Base-by-base conservation (phyloP, 345 rosid genomes). In the Erysimum cheiranthoides region DNA sequence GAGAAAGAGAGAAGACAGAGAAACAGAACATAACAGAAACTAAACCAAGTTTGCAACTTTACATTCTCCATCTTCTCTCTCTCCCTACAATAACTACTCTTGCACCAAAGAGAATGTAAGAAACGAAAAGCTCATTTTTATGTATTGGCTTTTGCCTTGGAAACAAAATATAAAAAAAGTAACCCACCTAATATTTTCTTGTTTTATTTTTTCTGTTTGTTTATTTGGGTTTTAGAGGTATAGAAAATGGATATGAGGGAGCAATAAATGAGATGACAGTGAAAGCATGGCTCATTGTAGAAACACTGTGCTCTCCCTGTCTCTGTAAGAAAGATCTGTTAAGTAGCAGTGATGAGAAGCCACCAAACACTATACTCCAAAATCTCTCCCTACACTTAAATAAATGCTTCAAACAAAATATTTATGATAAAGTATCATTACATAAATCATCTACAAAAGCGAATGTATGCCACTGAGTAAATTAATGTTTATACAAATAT, bases 231-330 rank as follows among this genome's bases (percentile, higher is more conserved):
- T 42, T 18, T 4, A 25, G 34, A 50, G 25, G 46, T 40, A 32
- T 5, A 65, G 42, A 66, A 66, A 78, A 71, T 50, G 16, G 74
- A 73, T 12, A 50, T 49, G 77, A 39, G 68, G 53, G 71, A 39
- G 40, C 77, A 77, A 59, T 77, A 65, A 78, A 71, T 78, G 81
- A 68, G 50, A 49, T 38, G 81, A 77, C 81, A 71, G 81, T 77
- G 81, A 77, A 77, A 77, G 76, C 73, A 77, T 77, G 81, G 76
- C 81, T 71, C 77, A 38, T 77, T 64, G 76, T 77, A 57, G 81
- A 71, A 77, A 78, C 81, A 66, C 77, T 67, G 81, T 78, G 72
- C 68, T 72, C 67, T 66, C 72, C 50, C 77, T 78, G 68, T 78
- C 77, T 78, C 81, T 78, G 69, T 72, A 73, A 66, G 63, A 78